Percentiles rank a stretch among this genome's conserved stretches.
Evolutionary conservation across 345 rosid genomes (phyloP).

Genomic region (Trapa bicornis): DNA sequence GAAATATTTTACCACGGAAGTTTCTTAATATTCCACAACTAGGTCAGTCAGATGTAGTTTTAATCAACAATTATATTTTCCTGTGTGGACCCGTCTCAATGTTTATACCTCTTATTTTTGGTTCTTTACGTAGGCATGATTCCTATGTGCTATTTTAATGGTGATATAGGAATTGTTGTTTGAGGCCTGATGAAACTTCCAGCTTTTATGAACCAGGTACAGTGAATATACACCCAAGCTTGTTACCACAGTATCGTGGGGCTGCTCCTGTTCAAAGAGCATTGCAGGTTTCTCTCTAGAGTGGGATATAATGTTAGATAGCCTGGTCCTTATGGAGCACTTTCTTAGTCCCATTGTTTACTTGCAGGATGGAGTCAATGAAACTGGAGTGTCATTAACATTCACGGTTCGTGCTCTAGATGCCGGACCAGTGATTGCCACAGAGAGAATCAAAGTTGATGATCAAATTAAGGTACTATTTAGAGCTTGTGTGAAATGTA

Average conservation of each 20-base stretch:
- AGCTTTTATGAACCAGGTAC: constrained; percentile 39
- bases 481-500: background rate
- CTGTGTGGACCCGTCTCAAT: background rate
- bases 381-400: constrained; percentile 89
- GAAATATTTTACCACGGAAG: constrained; percentile 75
- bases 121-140: background rate
- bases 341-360: constrained; percentile 7
- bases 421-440: constrained; percentile 87
- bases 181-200: background rate
- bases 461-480: constrained; percentile 62
- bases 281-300: constrained; percentile 37
- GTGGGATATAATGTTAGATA: background rate
- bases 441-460: constrained; percentile 43
- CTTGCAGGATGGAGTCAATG: constrained; percentile 69
- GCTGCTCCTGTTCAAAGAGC: constrained; percentile 98
- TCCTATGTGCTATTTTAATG: background rate
- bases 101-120: background rate
- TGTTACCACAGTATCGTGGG: constrained; percentile 78
- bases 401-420: constrained; percentile 75
- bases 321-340: background rate
- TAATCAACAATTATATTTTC: background rate
- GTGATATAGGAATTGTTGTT: background rate
- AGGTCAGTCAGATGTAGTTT: constrained; percentile 40
- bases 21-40: constrained; percentile 66
- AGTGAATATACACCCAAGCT: constrained; percentile 88